Percentiles rank a stretch among this genome's conserved stretches.
Conservation (phyloP, 108 stramenopile genomes). For the Asterionellopsis glacialis region DNA sequence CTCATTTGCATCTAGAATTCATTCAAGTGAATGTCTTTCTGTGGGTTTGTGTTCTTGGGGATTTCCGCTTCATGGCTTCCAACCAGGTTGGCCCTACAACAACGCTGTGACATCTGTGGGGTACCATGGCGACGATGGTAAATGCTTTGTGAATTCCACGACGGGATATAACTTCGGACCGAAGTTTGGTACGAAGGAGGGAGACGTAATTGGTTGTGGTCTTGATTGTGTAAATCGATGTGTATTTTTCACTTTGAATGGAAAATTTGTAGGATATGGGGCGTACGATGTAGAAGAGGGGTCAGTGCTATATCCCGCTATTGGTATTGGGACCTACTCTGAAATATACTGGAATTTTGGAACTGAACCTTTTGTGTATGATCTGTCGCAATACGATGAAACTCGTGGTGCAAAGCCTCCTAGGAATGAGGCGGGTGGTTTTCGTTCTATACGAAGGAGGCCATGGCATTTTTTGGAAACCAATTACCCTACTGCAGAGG, state of each 20-base stretch:
- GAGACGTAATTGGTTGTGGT: constrained; percentile 85
- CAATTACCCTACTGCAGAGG: no score
- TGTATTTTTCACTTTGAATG: constrained; percentile 83
- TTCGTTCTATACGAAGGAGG: no score
- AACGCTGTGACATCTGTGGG: constrained; percentile 34
- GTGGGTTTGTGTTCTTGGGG: no score
- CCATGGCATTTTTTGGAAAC: no score
- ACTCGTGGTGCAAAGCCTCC: no score
- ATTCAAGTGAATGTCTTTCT: no score
- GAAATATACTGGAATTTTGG: constrained; percentile 63
- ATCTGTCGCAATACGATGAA: constrained; percentile 17
- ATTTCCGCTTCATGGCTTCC: no score
- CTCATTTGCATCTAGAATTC: no score
- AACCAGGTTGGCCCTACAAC: no score
- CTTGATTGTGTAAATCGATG: constrained; percentile 43
- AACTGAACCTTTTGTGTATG: constrained; percentile 53
- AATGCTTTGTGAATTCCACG: constrained; percentile 49
- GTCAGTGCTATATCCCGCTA: constrained; percentile 66
- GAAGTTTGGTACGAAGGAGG: constrained; percentile 40
- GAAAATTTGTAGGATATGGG: constrained; percentile 72
- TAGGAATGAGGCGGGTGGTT: no score
- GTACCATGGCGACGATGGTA: constrained; percentile 82
- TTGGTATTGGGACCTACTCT: constrained; percentile 66
- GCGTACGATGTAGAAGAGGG: constrained; percentile 30
- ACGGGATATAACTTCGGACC: constrained; percentile 68